Evolutionary conservation across 1,139 yeast species (phyloP).

Genomic region (Magnusiomyces tetraspermus): DNA sequence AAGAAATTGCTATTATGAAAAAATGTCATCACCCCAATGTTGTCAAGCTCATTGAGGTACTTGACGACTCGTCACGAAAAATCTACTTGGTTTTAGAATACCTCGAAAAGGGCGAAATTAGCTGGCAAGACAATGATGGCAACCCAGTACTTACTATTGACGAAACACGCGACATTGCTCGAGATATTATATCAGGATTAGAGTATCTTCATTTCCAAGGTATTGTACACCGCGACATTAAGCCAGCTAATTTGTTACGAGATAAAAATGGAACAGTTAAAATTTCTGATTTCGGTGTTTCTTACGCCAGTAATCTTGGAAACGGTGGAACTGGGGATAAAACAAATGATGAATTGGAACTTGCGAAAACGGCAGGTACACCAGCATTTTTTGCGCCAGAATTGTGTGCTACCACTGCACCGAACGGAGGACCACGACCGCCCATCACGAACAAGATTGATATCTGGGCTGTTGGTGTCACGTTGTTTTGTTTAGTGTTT

Average conservation of each 20-base stretch:
- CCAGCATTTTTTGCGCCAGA: constrained; percentile 84
- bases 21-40: constrained; percentile 88
- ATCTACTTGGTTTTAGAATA: constrained; percentile 88
- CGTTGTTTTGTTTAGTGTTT: constrained; percentile 77
- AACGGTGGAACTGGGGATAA: no score
- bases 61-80: constrained; percentile 77
- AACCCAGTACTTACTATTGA: constrained; percentile 54
- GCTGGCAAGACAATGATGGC: constrained; percentile 53
- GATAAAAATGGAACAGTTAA: constrained; percentile 68
- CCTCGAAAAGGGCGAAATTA: constrained; percentile 84
- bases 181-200: constrained; percentile 81
- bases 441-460: constrained; percentile 70
- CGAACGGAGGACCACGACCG: constrained; percentile 32
- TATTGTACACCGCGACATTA: constrained; percentile 91
- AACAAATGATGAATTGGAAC: constrained; percentile 61
- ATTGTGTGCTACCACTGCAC: constrained; percentile 45
- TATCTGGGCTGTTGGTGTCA: constrained; percentile 95
- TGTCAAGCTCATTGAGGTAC: constrained; percentile 75
- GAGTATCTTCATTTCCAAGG: constrained; percentile 92
- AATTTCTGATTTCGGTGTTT: constrained; percentile 94
- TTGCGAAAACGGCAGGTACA: constrained; percentile 85
- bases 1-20: constrained; percentile 94
- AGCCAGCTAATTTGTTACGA: constrained; percentile 86
- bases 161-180: constrained; percentile 58
- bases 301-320: constrained; percentile 57